These are phyloP conservation scores for Ceratonia siliqua DNA, from an alignment of 306 rosid species.

Conservation along the genomic window DNA sequence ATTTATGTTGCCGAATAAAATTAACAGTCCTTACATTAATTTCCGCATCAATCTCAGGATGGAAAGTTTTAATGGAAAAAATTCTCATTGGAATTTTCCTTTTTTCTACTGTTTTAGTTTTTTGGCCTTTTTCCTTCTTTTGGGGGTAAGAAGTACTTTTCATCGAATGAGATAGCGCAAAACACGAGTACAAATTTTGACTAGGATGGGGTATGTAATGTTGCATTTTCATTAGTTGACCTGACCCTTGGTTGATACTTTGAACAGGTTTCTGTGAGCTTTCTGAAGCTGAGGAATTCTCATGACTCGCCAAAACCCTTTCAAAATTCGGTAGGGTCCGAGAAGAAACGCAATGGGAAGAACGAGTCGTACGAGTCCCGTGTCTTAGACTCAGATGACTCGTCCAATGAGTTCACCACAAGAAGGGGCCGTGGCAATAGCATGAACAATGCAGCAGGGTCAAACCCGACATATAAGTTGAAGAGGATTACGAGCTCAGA, in stretches of 20 bases:
- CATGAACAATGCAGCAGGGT: background rate
- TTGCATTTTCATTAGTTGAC: background rate
- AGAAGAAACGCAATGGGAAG: conserved; percentile 39
- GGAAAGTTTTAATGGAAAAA: background rate
- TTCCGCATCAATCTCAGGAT: background rate
- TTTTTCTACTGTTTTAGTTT: background rate
- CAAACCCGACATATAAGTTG: conserved; percentile 3
- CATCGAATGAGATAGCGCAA: conserved; percentile 11
- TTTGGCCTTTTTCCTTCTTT: background rate
- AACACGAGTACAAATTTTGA: background rate
- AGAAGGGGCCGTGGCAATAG: conserved; percentile 32
- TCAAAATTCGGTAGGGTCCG: conserved; percentile 30
- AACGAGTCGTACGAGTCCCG: conserved; percentile 42
- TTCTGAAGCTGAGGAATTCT: conserved; percentile 41
- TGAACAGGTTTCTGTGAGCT: conserved; percentile 50
- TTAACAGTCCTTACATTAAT: background rate
- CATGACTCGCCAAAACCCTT: conserved; percentile 18
- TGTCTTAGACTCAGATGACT: conserved; percentile 48
- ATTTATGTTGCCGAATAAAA: background rate
- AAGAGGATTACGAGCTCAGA: conserved; percentile 4
- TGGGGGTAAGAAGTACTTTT: background rate
- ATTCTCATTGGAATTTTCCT: background rate
- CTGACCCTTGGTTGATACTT: background rate
- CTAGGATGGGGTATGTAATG: too few species aligned
- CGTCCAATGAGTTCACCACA: conserved; percentile 28